Conservation (phyloP, 805 yeast genomes). For the Millerago galiae region DNA sequence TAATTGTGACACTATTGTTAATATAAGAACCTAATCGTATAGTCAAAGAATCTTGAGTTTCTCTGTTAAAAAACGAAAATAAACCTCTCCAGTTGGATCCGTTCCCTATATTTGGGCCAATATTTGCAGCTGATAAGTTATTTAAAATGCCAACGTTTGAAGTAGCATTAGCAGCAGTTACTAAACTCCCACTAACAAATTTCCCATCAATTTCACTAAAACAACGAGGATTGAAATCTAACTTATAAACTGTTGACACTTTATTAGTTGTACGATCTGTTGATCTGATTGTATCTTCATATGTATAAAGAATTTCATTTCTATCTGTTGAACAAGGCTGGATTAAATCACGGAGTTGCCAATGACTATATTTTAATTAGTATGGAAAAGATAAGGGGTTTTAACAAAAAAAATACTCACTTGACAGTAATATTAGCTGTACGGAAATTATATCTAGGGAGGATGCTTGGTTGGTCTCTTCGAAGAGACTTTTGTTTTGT, state of each 20-base stretch:
- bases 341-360: constrained; percentile 79
- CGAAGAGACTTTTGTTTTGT: not conserved
- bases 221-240: constrained; percentile 67
- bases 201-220: constrained; percentile 50
- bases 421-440: constrained; percentile 29
- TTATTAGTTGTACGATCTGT: constrained; percentile 34
- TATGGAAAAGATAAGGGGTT: constrained; percentile 14
- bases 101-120: constrained; percentile 21
- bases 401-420: constrained; percentile 23
- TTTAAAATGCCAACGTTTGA: not conserved
- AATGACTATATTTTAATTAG: constrained; percentile 34
- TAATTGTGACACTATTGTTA: constrained; percentile 67
- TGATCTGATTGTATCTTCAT: constrained; percentile 43
- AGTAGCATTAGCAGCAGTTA: constrained; percentile 30
- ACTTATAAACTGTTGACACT: constrained; percentile 33
- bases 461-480: constrained; percentile 14
- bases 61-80: constrained; percentile 49
- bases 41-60: constrained; percentile 40
- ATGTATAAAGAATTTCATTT: constrained; percentile 50
- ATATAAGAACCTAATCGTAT: constrained; percentile 72
- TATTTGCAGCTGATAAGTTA: constrained; percentile 1
- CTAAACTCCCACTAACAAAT: constrained; percentile 47
- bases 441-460: constrained; percentile 18
- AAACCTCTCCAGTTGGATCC: constrained; percentile 52
- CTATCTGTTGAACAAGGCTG: constrained; percentile 39